These are phyloP conservation scores for Dactylonectria macrodidyma DNA, from an alignment of 2,329 filamentous ascomycete genomes.

Conservation along the genomic window DNA sequence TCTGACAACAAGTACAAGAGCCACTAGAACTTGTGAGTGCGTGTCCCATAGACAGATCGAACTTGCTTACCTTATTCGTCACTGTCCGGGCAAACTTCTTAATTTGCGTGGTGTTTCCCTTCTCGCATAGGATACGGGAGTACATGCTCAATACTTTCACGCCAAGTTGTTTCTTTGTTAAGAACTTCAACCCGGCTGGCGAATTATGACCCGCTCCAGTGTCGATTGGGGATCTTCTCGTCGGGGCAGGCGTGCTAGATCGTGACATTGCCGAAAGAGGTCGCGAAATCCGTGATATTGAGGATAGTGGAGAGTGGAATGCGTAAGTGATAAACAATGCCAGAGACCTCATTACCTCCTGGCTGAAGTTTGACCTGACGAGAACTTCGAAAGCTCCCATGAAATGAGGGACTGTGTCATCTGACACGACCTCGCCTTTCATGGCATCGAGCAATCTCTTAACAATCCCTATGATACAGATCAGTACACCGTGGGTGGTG, in stretches of 20 bases:
- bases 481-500: conserved; percentile 28
- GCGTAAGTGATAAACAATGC: conserved; percentile 95
- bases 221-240: conserved; percentile 57
- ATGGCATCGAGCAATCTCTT: conserved; percentile 92
- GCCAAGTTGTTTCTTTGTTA: conserved; percentile 80
- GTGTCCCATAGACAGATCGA: no score
- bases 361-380: conserved; percentile 84
- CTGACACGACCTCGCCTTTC: conserved; percentile 84
- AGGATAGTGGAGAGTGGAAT: conserved; percentile 74
- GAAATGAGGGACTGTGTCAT: conserved; percentile 82
- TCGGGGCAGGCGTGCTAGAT: conserved; percentile 57
- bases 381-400: conserved; percentile 84
- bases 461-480: conserved; percentile 76
- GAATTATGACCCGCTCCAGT: conserved; percentile 48
- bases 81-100: conserved; percentile 94
- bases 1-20: conserved; percentile 92
- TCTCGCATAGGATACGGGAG: conserved; percentile 82
- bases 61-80: conserved; percentile 84
- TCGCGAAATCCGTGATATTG: conserved; percentile 67
- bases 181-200: conserved; percentile 51
- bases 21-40: conserved; percentile 71
- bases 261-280: conserved; percentile 56
- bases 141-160: conserved; percentile 84
- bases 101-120: conserved; percentile 77
- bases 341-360: conserved; percentile 87